Base-by-base conservation (phyloP, 108 stramenopile genomes). In the Epithemia pelagica region DNA sequence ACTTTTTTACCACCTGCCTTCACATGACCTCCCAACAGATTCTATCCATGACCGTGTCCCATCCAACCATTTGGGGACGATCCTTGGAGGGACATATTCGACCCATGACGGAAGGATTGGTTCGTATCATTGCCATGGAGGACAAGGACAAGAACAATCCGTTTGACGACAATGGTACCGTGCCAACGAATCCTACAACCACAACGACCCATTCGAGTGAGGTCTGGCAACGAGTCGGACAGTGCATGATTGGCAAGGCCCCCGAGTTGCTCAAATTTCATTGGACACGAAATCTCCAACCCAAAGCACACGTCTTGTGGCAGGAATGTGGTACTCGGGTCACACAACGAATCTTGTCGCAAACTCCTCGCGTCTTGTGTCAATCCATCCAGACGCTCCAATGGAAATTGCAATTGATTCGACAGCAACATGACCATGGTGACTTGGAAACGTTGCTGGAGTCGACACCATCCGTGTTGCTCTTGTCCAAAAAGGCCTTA, bases 11-110 rank as follows among this genome's bases (percentile, higher is more conserved):
- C 1, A 37, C 31, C 7, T 29, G 31, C 1, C 58, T 59, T 7
- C 26, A 61, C 2, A 59, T 68, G 21, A 22, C 15, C 37, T 19
- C 33, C 22, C 3, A 59, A 2, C 7, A 22, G 15, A 7, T 68
- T n/a, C 24, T 46, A 21, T 19, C 31, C 20, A 19, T 68, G 30
- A 32, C 59, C n/a, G 10, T 46, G 2, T 37, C 31, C 30, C 29
- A 53, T 3, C 69, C 69, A 22, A 10, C 15, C 1, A 62, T 62
- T 1, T 62, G 60, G 69, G 69, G 62, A 24, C 52, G 26, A 22
- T 70, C 69, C 2, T 21, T 70, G 37, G 61, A 70, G 26, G 25
- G 59, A 5, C 28, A 68, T 22, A 19, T 60, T 28, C 20, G 25
- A 25, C 67, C 67, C 23, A 32, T 60, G 23, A 20, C 67, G 15